These are phyloP conservation scores for Neonectria punicea DNA, from an alignment of 2,329 filamentous ascomycete species.

Conservation along the genomic window DNA sequence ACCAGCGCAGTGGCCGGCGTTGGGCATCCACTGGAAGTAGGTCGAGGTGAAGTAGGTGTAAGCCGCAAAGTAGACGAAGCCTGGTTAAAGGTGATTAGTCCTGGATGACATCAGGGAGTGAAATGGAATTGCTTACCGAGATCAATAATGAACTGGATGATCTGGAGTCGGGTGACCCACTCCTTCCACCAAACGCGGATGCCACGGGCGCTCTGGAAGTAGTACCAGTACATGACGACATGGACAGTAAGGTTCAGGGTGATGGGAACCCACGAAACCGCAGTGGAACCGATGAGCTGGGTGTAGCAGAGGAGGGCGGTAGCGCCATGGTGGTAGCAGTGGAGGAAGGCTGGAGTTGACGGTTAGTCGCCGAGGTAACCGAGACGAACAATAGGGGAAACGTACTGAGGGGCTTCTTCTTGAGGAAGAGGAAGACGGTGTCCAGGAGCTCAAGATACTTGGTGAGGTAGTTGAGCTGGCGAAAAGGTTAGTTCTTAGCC, in stretches of 20 bases:
- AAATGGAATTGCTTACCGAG: slow-evolving; percentile 72
- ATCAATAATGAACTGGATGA: slow-evolving; percentile 96
- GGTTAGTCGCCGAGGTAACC: slow-evolving; percentile 45
- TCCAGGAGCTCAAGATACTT: slow-evolving; percentile 97
- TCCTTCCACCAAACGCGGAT: slow-evolving; percentile 99
- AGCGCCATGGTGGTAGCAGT: slow-evolving; percentile 98
- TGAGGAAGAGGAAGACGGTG: slow-evolving; percentile 96
- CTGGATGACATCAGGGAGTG: neutral
- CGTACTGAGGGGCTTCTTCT: slow-evolving; percentile 93
- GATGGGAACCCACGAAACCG: slow-evolving; percentile 96
- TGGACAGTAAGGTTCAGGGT: slow-evolving; percentile 92
- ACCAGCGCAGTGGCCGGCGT: slow-evolving; percentile 85
- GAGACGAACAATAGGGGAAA: neutral
- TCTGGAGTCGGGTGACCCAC: slow-evolving; percentile 98
- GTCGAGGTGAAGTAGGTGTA: slow-evolving; percentile 90
- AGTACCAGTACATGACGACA: slow-evolving; percentile 99
- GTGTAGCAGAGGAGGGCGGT: slow-evolving; percentile 98
- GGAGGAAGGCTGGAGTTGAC: slow-evolving; percentile 80
- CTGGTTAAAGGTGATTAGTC: slow-evolving; percentile 55
- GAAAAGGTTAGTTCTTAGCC: slow-evolving; percentile 26
- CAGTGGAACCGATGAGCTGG: slow-evolving; percentile 90
- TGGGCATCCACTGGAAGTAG: slow-evolving; percentile 92
- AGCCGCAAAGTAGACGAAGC: slow-evolving; percentile 90
- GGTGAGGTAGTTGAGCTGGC: slow-evolving; percentile 94
- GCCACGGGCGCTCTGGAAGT: slow-evolving; percentile 97